Evolutionary conservation across 208 protist species (phyloP).

Genomic region (Naegleria gruberi): DNA sequence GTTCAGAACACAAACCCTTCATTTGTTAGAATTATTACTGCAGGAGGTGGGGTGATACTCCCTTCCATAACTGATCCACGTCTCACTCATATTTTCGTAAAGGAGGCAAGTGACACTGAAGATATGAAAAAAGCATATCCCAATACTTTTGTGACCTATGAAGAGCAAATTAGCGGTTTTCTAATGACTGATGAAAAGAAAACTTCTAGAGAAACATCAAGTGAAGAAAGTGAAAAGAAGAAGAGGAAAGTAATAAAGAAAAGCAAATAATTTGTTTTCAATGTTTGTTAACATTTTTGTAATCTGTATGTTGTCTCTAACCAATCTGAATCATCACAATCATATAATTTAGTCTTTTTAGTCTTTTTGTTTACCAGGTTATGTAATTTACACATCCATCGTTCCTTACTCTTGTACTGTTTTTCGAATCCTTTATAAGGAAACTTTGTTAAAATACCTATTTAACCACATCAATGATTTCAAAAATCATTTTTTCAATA

Average conservation of each 20-base stretch:
- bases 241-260: background rate
- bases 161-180: background rate
- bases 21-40: background rate
- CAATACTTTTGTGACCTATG: background rate
- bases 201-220: background rate
- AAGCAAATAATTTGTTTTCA: too few relatives aligned
- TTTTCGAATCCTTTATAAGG: background rate
- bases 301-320: background rate
- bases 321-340: background rate
- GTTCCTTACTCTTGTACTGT: background rate
- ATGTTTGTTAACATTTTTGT: background rate
- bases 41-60: background rate
- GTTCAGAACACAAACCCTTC: background rate
- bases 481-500: too few relatives aligned
- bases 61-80: background rate
- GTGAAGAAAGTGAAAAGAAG: background rate
- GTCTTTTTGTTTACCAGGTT: background rate
- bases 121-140: background rate
- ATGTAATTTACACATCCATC: constrained; percentile 10
- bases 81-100: too few relatives aligned
- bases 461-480: too few relatives aligned
- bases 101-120: background rate
- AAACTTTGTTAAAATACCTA: background rate
- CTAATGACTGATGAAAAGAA: background rate
- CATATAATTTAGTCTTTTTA: background rate